phyloP scores from a whole-genome alignment of 192 early-diverging fungal genomes.

The Phycomyces blakesleeanus region DNA sequence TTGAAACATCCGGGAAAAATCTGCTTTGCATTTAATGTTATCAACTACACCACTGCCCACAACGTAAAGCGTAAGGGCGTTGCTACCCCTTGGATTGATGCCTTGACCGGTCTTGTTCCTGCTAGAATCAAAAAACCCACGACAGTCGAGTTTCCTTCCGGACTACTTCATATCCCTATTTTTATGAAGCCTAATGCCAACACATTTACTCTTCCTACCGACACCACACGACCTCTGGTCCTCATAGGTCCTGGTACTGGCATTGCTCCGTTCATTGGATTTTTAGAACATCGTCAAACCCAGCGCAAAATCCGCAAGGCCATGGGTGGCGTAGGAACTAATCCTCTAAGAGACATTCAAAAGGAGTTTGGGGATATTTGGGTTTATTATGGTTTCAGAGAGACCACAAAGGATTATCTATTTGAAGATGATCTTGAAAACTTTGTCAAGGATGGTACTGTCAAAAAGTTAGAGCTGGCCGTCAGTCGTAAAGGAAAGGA shows the following conservation, averaged over 20 bases:
- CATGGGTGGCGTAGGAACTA: constrained; percentile 23
- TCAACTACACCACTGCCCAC: constrained; percentile 55
- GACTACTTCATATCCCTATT: constrained; percentile 33
- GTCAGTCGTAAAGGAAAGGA: constrained; percentile 58
- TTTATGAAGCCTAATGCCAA: constrained; percentile 55
- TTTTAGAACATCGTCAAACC: constrained; percentile 71
- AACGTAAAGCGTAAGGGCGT: constrained; percentile 50
- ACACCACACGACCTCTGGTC: constrained; percentile 61
- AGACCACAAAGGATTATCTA: constrained; percentile 62
- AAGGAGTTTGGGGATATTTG: constrained; percentile 51
- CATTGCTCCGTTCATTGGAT: constrained; percentile 90
- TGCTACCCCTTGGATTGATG: constrained; percentile 81
- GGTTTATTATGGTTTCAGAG: constrained; percentile 86
- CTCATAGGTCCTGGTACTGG: constrained; percentile 94
- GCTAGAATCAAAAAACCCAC: constrained; percentile 22
- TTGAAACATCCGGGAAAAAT: constrained; percentile 44
- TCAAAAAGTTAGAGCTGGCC: constrained; percentile 58
- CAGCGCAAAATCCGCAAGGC: constrained; percentile 41
- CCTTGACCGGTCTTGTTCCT: constrained; percentile 43
- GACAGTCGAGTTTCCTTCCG: background rate
- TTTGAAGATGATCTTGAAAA: constrained; percentile 60
- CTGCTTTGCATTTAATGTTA: constrained; percentile 86
- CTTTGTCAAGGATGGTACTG: constrained; percentile 44
- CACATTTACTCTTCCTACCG: constrained; percentile 65
- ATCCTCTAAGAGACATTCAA: constrained; percentile 27